Conservation (phyloP, 495 filamentous ascomycete species). For the Durotheca rogersii region DNA sequence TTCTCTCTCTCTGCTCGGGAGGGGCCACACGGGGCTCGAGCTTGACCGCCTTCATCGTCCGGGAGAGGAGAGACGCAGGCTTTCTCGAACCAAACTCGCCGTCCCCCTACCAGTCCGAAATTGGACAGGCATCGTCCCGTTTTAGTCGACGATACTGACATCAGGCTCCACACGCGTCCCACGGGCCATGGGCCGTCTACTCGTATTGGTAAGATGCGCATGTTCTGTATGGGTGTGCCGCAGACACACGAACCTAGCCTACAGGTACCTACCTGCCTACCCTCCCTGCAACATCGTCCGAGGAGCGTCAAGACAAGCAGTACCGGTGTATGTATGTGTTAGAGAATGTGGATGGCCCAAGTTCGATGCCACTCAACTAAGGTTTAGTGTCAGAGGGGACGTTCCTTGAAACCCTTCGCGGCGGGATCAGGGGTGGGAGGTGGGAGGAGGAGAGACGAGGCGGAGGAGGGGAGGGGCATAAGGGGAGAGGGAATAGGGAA, state of each 20-base stretch:
- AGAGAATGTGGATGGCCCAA: slow-evolving; percentile 1
- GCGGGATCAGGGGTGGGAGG: slow-evolving; percentile 22
- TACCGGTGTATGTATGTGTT: slow-evolving; percentile 2
- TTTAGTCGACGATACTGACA: slow-evolving; percentile 25
- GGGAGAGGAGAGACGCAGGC: slow-evolving; percentile 2
- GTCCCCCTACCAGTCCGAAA: slow-evolving; percentile 24
- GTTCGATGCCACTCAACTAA: slow-evolving; percentile 18
- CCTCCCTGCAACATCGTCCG: no score
- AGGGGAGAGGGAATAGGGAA: no score
- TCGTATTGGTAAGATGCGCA: slow-evolving; percentile 19
- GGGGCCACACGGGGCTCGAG: no score
- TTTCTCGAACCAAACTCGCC: slow-evolving; percentile 26
- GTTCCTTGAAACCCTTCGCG: slow-evolving; percentile 20
- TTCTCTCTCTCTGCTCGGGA: slow-evolving; percentile 5
- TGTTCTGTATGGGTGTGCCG: no score
- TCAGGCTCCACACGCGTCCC: slow-evolving; percentile 26
- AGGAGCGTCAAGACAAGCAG: no score
- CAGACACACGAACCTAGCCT: no score
- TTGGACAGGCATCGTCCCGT: slow-evolving; percentile 15
- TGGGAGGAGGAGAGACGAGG: no score
- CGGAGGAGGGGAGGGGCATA: no score
- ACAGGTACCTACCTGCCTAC: no score
- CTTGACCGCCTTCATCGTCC: slow-evolving; percentile 27
- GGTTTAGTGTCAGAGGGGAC: slow-evolving; percentile 5
- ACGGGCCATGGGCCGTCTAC: slow-evolving; percentile 18